phyloP scores from a whole-genome alignment of 2,329 filamentous ascomycete genomes.

The Penicillium sp. region DNA sequence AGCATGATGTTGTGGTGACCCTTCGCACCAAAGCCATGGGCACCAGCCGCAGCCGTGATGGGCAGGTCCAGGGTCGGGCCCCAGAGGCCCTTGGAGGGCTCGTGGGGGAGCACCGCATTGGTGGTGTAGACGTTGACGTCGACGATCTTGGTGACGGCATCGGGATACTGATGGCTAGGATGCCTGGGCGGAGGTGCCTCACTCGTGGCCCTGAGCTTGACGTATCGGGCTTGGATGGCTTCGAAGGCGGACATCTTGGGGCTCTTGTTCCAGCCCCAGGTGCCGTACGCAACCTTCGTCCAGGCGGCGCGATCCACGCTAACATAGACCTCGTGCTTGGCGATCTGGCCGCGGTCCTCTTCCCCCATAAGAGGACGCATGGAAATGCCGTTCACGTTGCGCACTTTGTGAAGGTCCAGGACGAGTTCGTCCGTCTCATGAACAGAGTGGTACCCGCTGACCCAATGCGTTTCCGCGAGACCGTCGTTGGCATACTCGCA shows the following conservation, averaged over 20 bases:
- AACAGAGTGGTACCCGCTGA: constrained; percentile 2
- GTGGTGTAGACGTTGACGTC: constrained; percentile 12
- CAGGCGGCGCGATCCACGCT: constrained; percentile 11
- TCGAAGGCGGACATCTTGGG: constrained; percentile 20
- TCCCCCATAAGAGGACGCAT: constrained; percentile 16
- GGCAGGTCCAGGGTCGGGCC: constrained; percentile 9
- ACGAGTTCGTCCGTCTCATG: constrained; percentile 4
- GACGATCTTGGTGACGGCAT: constrained; percentile 14
- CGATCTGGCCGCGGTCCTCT: constrained; percentile 13
- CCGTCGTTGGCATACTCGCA: constrained; percentile 18
- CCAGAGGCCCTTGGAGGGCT: constrained; percentile 9
- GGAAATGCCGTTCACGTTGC: constrained; percentile 16
- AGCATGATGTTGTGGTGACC: constrained; percentile 10
- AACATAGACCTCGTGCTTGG: constrained; percentile 12
- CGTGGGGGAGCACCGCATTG: constrained; percentile 5
- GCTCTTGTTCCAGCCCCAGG: constrained; percentile 20
- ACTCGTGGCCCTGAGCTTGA: constrained; percentile 17
- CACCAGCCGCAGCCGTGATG: constrained; percentile 4
- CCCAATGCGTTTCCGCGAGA: constrained; percentile 15
- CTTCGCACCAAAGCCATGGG: constrained; percentile 5
- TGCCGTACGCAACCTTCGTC: constrained; percentile 21
- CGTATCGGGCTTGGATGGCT: constrained; percentile 13
- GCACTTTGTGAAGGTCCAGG: constrained; percentile 12
- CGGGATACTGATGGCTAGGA: neutral
- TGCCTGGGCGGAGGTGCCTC: constrained; percentile 12